phyloP scores from a whole-genome alignment of 2,329 filamentous ascomycete species.

The Fusarium xylarioides region DNA sequence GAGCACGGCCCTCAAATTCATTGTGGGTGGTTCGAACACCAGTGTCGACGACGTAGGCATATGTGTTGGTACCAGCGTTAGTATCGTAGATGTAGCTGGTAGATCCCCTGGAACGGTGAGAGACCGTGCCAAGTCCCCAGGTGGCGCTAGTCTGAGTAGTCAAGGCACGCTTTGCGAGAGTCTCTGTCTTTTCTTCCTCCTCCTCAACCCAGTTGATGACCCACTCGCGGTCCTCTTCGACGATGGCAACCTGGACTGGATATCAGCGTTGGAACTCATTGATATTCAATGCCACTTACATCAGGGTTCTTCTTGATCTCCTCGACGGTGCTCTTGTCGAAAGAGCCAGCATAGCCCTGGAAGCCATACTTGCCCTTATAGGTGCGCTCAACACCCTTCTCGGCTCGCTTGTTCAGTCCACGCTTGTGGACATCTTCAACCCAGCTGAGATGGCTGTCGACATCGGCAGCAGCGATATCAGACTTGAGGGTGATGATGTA shows the following conservation, averaged over 20 bases:
- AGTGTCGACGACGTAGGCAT: slow-evolving; percentile 70
- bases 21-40: slow-evolving; percentile 64
- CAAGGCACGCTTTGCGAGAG: slow-evolving; percentile 39
- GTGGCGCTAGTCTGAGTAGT: slow-evolving; percentile 44
- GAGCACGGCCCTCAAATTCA: slow-evolving; percentile 64
- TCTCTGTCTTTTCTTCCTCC: slow-evolving; percentile 4
- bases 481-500: slow-evolving; percentile 72
- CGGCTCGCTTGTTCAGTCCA: slow-evolving; percentile 58
- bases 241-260: slow-evolving; percentile 39
- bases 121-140: slow-evolving; percentile 49
- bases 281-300: slow-evolving; percentile 43
- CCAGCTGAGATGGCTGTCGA: slow-evolving; percentile 59
- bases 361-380: slow-evolving; percentile 46
- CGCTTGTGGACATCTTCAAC: slow-evolving; percentile 64
- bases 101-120: slow-evolving; percentile 40
- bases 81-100: slow-evolving; percentile 60
- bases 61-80: slow-evolving; percentile 57
- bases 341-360: slow-evolving; percentile 55
- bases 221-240: slow-evolving; percentile 46
- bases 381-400: slow-evolving; percentile 47
- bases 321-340: slow-evolving; percentile 53
- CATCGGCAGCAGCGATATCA: slow-evolving; percentile 53
- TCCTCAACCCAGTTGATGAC: slow-evolving; percentile 38
- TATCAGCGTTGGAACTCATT: neutral
- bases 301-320: slow-evolving; percentile 53